Evolutionary conservation across 192 early-diverging fungal species (phyloP).

Genomic region (Haplosporangium gracile): DNA sequence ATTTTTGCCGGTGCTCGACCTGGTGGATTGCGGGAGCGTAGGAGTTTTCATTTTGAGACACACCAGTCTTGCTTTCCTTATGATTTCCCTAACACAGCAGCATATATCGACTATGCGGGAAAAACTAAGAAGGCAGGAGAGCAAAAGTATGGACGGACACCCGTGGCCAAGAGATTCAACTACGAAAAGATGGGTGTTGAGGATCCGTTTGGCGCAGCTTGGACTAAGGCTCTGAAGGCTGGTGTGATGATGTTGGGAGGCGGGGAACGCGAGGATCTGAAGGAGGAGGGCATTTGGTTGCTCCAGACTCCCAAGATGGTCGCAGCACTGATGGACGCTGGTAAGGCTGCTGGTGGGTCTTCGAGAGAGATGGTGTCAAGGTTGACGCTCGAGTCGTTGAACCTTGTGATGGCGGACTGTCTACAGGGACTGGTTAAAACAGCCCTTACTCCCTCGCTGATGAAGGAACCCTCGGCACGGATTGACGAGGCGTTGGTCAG

Average conservation of each 20-base stretch:
- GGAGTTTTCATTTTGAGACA: constrained; percentile 81
- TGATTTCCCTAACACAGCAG: constrained; percentile 83
- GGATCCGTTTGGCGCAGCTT: constrained; percentile 80
- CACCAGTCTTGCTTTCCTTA: constrained; percentile 84
- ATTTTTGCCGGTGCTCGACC: constrained; percentile 89
- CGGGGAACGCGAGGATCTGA: neutral
- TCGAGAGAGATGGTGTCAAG: neutral
- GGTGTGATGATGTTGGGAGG: constrained; percentile 47
- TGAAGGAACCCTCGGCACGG: neutral
- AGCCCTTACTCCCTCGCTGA: neutral
- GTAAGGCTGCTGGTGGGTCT: constrained; percentile 6
- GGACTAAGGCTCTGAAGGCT: constrained; percentile 54
- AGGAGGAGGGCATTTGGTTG: constrained; percentile 40
- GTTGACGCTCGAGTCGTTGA: constrained; percentile 28
- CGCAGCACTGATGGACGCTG: constrained; percentile 16
- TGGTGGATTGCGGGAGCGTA: constrained; percentile 81
- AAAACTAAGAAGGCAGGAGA: constrained; percentile 56
- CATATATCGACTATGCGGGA: constrained; percentile 68
- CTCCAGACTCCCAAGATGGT: constrained; percentile 45
- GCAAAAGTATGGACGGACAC: constrained; percentile 73
- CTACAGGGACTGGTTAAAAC: constrained; percentile 21
- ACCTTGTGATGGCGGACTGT: constrained; percentile 5
- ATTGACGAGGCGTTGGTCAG: constrained; percentile 62
- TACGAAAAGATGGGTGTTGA: constrained; percentile 76
- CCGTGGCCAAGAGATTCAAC: constrained; percentile 86